Base-by-base conservation (phyloP, 2,329 filamentous ascomycete species). In the Diaporthe sp. region DNA sequence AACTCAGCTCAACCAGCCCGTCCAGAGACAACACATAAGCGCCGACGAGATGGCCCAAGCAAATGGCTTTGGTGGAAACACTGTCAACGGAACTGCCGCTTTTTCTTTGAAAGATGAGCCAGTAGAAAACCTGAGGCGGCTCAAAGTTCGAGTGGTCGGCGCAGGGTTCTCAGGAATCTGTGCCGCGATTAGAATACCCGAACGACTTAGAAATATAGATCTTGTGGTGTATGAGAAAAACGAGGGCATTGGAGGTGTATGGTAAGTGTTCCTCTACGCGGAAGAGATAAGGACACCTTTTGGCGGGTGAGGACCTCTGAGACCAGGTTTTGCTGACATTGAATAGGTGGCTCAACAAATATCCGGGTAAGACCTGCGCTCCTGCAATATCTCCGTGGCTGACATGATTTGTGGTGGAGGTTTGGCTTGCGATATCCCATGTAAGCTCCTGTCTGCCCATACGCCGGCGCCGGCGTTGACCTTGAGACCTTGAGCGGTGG, bases 341-440 rank as follows among this genome's bases (percentile, higher is more conserved):
- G 47, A 45, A 22, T 33, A 81, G 81, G 81, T 82, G 79, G 79
- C 58, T 82, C 58, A 83, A 82, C 75, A 79, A 76, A 13, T 83
- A 83, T 58, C 82, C 82, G 0, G 82, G 82, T 78, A 73, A 40
- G 76, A 64, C 6, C 2, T 45, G 42, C 42, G 19, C 33, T 28
- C 50, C n/a, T 25, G 35, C 10, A 2, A n/a, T 52, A 7, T 8
- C 5, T 38, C 35, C 52, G 17, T 69, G 54, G 42, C 54, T 72
- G 52, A 71, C 25, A 45, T 55, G 45, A 57, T 42, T 3, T 8
- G 22, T 30, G 19, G 17, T 57, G 35, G 30, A 79, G 80, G 78
- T 12, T 67, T 83, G 25, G 82, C 83, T 17, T 84, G 82, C 57
- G 83, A 84, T 69, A 82, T 84, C 55, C 82, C 82, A 5, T 83